Evolutionary conservation across 2,329 filamentous ascomycete species (phyloP).

Genomic region (Chrysosporium queenslandicum): DNA sequence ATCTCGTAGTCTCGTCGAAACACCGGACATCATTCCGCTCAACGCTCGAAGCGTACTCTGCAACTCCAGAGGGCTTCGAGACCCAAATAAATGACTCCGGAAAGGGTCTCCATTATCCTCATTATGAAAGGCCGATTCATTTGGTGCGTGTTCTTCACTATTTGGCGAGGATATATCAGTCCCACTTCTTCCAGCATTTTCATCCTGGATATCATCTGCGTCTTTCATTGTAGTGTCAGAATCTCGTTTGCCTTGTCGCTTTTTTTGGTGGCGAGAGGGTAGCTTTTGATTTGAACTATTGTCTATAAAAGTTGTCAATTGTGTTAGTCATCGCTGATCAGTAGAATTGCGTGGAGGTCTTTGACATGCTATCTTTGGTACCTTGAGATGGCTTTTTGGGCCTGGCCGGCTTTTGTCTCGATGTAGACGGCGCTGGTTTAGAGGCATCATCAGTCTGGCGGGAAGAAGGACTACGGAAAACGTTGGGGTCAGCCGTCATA

Average conservation of each 20-base stretch:
- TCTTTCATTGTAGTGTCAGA: conserved; percentile 64
- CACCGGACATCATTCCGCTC: conserved; percentile 83
- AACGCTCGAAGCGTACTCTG: conserved; percentile 75
- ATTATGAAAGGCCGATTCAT: conserved; percentile 31
- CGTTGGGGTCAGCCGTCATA: not conserved
- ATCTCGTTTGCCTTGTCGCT: conserved; percentile 44
- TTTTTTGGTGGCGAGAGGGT: conserved; percentile 43
- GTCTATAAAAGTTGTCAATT: conserved; percentile 19
- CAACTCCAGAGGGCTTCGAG: conserved; percentile 54
- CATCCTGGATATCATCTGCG: conserved; percentile 46
- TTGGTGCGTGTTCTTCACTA: conserved; percentile 56
- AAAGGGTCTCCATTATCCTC: conserved; percentile 58
- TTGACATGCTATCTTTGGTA: conserved; percentile 21
- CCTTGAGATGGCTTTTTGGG: conserved; percentile 56
- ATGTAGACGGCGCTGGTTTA: conserved; percentile 44
- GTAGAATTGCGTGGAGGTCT: conserved; percentile 2
- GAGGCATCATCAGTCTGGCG: conserved; percentile 56
- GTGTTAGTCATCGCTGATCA: not conserved
- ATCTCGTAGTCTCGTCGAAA: conserved; percentile 67
- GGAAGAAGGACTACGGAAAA: conserved; percentile 46
- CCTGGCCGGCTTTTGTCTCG: conserved; percentile 62
- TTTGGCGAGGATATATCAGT: conserved; percentile 50
- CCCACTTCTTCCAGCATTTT: conserved; percentile 36
- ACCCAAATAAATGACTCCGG: conserved; percentile 53
- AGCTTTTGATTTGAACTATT: conserved; percentile 28